A percentile compares a stretch with the other conserved stretches of the same genome.
Conservation (phyloP, 225 moss, liverwort and hornwort species). For the Pseudisothecium myosuroides region DNA sequence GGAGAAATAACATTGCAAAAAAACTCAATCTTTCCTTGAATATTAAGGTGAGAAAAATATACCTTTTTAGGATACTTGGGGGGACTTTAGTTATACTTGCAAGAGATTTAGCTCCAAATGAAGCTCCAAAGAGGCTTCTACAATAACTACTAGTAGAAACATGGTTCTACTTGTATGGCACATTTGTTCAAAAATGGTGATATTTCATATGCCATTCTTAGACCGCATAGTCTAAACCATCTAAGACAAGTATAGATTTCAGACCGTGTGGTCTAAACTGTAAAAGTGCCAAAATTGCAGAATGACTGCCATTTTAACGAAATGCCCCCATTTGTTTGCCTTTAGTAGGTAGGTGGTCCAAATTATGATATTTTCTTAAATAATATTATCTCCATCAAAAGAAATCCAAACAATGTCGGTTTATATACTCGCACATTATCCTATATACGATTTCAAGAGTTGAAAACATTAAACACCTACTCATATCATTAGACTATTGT, state of each 20-base stretch:
- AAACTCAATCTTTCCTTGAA: background rate
- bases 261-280: no score
- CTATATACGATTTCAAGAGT: background rate
- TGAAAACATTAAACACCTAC: background rate
- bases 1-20: background rate
- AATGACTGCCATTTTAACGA: no score
- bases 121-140: background rate
- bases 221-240: no score
- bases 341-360: background rate
- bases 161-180: accelerated
- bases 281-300: no score
- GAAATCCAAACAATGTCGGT: background rate
- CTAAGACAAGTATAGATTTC: no score
- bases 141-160: background rate
- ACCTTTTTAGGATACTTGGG: background rate
- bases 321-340: no score
- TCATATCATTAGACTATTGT: accelerated
- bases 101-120: background rate
- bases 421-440: background rate
- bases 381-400: background rate
- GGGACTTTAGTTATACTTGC: background rate
- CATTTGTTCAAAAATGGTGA: no score
- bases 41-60: background rate
- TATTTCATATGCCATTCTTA: no score
- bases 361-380: background rate